Conservation (phyloP, 192 early-diverging fungal species). For the Umbelopsis sp. region DNA sequence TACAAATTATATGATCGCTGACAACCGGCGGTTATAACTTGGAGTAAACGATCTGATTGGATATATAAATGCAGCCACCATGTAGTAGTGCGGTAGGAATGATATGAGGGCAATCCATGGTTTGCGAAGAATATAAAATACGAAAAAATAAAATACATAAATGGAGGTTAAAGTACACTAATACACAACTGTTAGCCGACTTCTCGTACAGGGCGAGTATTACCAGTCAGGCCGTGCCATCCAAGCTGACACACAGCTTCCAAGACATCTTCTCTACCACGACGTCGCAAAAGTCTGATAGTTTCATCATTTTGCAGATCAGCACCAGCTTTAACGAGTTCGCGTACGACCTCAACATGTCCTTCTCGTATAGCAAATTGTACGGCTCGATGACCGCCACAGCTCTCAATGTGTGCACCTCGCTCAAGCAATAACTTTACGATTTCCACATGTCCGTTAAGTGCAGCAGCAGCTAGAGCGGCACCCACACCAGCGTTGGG, state of each 20-base stretch:
- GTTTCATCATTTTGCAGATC: constrained; percentile 35
- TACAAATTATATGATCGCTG: not conserved
- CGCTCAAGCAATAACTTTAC: not conserved
- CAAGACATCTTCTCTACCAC: constrained; percentile 7
- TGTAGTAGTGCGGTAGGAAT: too few relatives aligned
- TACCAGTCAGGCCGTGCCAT: constrained; percentile 1
- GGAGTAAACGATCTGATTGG: not conserved
- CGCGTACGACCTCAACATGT: constrained; percentile 40
- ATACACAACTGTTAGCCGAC: not conserved
- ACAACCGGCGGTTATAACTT: not conserved
- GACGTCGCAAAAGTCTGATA: constrained; percentile 1
- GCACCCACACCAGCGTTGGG: constrained; percentile 29
- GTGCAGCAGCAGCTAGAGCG: constrained; percentile 22
- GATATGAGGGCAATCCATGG: too few relatives aligned
- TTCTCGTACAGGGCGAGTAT: not conserved
- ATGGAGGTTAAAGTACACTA: too few relatives aligned
- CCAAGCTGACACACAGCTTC: not conserved
- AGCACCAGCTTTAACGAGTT: constrained; percentile 41
- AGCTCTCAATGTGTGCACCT: constrained; percentile 20
- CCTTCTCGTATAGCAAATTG: constrained; percentile 44
- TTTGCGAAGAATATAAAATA: too few relatives aligned
- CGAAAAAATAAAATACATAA: not conserved
- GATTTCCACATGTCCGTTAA: constrained; percentile 4
- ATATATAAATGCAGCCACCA: not conserved
- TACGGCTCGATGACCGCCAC: constrained; percentile 14